Base-by-base conservation (phyloP, 2,329 filamentous ascomycete species). In the Pestalotiopsis sp. region DNA sequence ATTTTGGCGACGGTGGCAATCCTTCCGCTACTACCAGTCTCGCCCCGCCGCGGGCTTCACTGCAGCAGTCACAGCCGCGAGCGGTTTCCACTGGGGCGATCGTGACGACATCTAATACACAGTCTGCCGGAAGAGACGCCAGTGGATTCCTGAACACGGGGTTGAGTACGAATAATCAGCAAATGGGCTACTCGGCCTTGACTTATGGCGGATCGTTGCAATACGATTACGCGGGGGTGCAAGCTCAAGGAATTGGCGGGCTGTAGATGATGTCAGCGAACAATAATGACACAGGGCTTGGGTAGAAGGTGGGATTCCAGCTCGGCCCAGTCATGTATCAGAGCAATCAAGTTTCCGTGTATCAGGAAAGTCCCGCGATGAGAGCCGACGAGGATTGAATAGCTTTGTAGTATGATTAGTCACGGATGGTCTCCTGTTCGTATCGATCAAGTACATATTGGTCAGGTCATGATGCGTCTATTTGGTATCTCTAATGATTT, bases 201-300 rank as follows among this genome's bases (percentile, higher is more conserved):
- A 72, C 70, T 2, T 72, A 73, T 63, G 71, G 70, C 1, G 71
- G 70, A 1, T 70, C 70, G 11, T 39, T 73, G 20, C 71, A 73
- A 17, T 68, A 56, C 13, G 67, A 72, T 31, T 72, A 66, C 38
- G 63, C 70, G 9, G 70, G 68, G 38, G 69, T 66, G 12, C 70
- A 71, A 31, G 66, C 67, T 13, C 68, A 64, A 12, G 41, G 23
- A 45, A 20, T 39, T 4, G 39, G 38, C 59, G 59, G 59, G 13
- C 38, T 36, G 38, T 62, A 39, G 59, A n/a, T n/a, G 45, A 6
- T 20, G 5, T 17, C 7, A 5, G 20, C 17, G 17, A n/a, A n/a
- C 20, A 9, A 52, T n/a, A 9, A 52, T 52, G 45, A 52, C 14
- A 52, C 13, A 20, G 45, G 45, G n/a, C 20, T 52, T 20, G 20